Evolutionary conservation across 2,329 filamentous ascomycete species (phyloP), one percentile per base, ranked within the genome.

Genomic region (Diaporthe australafricana): DNA sequence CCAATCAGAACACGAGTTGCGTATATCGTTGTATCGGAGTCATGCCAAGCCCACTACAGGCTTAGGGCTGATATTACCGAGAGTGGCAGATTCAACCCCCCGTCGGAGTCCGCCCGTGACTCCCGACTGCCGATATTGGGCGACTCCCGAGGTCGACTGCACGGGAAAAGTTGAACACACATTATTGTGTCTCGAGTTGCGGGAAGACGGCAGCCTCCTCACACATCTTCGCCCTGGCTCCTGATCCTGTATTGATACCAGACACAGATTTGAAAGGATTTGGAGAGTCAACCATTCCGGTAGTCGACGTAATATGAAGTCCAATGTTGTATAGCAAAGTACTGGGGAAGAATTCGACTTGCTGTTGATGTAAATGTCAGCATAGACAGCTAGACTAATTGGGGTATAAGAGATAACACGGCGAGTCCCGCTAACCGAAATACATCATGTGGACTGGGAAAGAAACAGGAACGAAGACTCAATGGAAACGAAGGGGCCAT

Each of bases 91-190:
- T 65, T 48, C 7, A 65, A 3, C 1, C 32, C 22, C 30, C 9
- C 16, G 38, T 35, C 45, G 40, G 40, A 12, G 1, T 35, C 27
- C 45, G 9, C 7, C 20, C 14, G 5, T 20, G 80, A 47, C 9
- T 22, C 20, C 42, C 30, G 22, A 35, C 16, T 42, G 20, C 57
- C 20, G 42, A 48, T 35, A 12, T 48, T 32, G 30, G 57, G 9
- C n/a, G n/a, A n/a, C 57, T 32, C 25, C 25, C 25, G 14, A 25
- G 47, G 4, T 8, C 17, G 57, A 5, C 32, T 16, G 40, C 30
- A 11, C 45, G 35, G 22, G 11, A n/a, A 35, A 5, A 48, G 11
- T 12, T 3, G 20, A 48, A 16, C 27, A 17, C 20, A 25, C 20
- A 25, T 17, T 27, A n/a, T 14, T 5, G 42, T 48, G 35, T 48